Evolutionary conservation across 352 stramenopile genomes (phyloP).

Genomic region (Pythium vanterpoolii): DNA sequence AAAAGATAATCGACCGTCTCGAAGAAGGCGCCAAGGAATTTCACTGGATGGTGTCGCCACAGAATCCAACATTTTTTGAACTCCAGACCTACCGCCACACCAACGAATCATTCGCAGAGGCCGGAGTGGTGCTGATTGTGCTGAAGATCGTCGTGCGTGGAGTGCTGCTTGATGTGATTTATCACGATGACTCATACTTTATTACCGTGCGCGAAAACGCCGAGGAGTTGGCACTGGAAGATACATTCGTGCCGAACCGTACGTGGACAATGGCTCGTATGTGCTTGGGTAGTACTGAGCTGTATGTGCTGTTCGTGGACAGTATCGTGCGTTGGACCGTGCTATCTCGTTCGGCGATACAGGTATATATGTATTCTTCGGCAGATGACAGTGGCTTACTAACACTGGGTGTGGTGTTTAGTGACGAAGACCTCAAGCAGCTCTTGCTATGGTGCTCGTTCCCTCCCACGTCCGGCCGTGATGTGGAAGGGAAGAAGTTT

Average conservation of each 20-base stretch:
- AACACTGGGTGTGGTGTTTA: conserved; percentile 7
- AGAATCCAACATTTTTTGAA: conserved; percentile 64
- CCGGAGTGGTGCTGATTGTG: conserved; percentile 49
- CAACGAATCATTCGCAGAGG: conserved; percentile 32
- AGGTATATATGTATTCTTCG: too few species aligned
- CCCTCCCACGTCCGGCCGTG: conserved; percentile 7
- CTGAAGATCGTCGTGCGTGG: conserved; percentile 70
- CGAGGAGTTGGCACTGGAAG: conserved; percentile 52
- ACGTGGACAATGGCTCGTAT: background rate
- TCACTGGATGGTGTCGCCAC: conserved; percentile 43
- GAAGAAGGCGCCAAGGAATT: conserved; percentile 40
- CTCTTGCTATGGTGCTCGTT: conserved; percentile 62
- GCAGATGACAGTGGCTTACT: too few species aligned
- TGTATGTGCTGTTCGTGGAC: background rate
- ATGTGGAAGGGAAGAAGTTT: background rate
- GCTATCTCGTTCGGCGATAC: conserved; percentile 51
- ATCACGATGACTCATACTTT: conserved; percentile 61
- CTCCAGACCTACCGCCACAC: conserved; percentile 48
- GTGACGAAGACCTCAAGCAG: conserved; percentile 57
- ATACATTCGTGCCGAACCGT: conserved; percentile 63
- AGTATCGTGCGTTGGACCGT: conserved; percentile 53
- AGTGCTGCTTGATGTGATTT: conserved; percentile 61
- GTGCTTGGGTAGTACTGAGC: background rate
- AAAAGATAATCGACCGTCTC: conserved; percentile 46
- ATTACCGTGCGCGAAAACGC: conserved; percentile 48